Evolutionary conservation across 108 stramenopile species (phyloP).

Genomic region (Discostella stelligeroides): DNA sequence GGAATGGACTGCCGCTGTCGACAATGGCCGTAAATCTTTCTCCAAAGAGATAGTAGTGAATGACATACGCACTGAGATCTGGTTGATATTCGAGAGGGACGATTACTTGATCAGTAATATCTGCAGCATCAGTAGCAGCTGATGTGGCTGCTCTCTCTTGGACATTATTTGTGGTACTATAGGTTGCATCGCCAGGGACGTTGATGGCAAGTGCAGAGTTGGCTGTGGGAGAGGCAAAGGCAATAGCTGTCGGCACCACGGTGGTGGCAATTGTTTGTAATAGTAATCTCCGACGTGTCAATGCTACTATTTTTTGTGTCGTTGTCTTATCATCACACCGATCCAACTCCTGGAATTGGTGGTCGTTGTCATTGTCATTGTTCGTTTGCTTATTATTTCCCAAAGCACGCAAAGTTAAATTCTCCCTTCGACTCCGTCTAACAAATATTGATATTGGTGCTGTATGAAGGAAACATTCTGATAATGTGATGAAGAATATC

Average conservation of each 20-base stretch:
- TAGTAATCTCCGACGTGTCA: conserved; percentile 6
- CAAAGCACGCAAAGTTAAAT: not conserved
- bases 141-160: not conserved
- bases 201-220: not conserved
- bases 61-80: not conserved
- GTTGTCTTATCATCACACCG: no score
- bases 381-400: no score
- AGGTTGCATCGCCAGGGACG: not conserved
- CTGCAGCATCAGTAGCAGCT: not conserved
- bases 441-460: not conserved
- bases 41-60: conserved; percentile 47
- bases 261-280: not conserved
- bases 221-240: not conserved
- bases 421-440: no score
- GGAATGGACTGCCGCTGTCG: conserved; percentile 67
- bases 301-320: not conserved
- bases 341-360: no score
- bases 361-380: no score
- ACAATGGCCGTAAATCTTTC: conserved; percentile 59
- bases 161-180: not conserved
- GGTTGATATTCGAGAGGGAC: not conserved
- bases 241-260: not conserved
- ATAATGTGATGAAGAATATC: not conserved
- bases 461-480: not conserved
- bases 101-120: not conserved